Percentiles rank a stretch among this genome's conserved stretches.
These are phyloP conservation scores for Prunus dulcis DNA, from an alignment of 306 rosid genomes.

Conservation along the genomic window DNA sequence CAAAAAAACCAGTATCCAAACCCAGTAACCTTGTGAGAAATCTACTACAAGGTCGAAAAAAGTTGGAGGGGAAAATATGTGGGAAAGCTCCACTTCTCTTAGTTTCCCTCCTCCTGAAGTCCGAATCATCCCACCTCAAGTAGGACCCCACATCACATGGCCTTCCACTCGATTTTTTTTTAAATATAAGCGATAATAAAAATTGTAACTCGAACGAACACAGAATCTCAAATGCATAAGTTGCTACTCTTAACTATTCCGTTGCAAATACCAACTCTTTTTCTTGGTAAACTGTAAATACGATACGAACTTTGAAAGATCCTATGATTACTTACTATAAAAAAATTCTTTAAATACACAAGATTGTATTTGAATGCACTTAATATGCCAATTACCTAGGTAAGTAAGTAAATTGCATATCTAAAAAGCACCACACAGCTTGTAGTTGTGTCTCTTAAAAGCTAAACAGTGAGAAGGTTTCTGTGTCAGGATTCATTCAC, in stretches of 20 bases:
- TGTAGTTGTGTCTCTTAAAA: slow-evolving; percentile 33
- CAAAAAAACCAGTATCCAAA: slow-evolving; percentile 10
- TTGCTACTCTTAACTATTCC: no score
- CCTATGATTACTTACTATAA: no score
- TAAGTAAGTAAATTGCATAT: no score
- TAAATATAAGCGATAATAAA: no score
- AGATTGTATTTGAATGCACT: not conserved
- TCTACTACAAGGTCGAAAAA: not conserved
- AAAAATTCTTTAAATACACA: no score
- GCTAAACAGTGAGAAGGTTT: slow-evolving; percentile 24
- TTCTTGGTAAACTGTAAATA: no score
- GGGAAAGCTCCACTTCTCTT: slow-evolving; percentile 6
- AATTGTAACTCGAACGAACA: no score
- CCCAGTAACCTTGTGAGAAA: not conserved
- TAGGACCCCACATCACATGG: slow-evolving; percentile 35
- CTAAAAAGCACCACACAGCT: slow-evolving; percentile 13
- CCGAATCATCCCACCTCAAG: not conserved
- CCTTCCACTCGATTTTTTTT: not conserved
- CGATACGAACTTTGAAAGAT: no score
- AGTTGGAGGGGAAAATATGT: not conserved
- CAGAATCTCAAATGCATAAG: no score
- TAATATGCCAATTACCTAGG: not conserved
- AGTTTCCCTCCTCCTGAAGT: not conserved
- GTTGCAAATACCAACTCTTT: no score
- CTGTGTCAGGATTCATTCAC: slow-evolving; percentile 26